Evolutionary conservation across 2,329 filamentous ascomycete genomes (phyloP), one percentile per base, ranked within the genome.

Genomic region (Magnaporthiopsis incrustans): DNA sequence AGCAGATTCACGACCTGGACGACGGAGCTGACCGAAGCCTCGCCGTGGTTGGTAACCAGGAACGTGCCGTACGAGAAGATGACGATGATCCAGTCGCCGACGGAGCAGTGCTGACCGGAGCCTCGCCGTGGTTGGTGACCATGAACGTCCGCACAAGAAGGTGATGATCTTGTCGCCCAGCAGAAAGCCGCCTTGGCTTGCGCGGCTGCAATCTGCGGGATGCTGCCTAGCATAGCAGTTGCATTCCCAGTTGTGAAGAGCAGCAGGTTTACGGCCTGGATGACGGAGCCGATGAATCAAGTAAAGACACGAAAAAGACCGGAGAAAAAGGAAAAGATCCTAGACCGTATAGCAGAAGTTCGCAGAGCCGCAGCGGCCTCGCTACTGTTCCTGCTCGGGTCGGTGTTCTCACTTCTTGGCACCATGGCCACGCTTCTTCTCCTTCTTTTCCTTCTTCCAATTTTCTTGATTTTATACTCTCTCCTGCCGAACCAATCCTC

Each of bases 41-140:
- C 69, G 6, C 53, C 57, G 8, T 68, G 77, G 75, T 82, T 75
- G 12, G 81, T 79, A 6, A 90, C 81, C 14, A 96, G 79, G 0
- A 83, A 76, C 0, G 87, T 85, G 2, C 90, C 91, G 71, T 94
- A 96, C 77, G 89, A 97, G 72, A 97, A 95, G 12, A 96, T 84
- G 0, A 92, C 91, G 57, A 86, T 88, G 18, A 91, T 81, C 70
- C 91, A 91, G 65, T 87, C 84, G 56, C 87, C 84, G 25, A 87
- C 82, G 0, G 87, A 87, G 69, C 96, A 89, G 44, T 89, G 88
- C n/a, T 95, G 74, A 0, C 93, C 94, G 70, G n/a, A n/a, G n/a
- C n/a, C n/a, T n/a, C n/a, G n/a, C n/a, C n/a, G n/a, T n/a, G n/a
- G n/a, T n/a, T n/a, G n/a, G n/a, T n/a, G n/a, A n/a, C n/a, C n/a